Conservation (phyloP, 805 yeast species). For the Candida maris region DNA sequence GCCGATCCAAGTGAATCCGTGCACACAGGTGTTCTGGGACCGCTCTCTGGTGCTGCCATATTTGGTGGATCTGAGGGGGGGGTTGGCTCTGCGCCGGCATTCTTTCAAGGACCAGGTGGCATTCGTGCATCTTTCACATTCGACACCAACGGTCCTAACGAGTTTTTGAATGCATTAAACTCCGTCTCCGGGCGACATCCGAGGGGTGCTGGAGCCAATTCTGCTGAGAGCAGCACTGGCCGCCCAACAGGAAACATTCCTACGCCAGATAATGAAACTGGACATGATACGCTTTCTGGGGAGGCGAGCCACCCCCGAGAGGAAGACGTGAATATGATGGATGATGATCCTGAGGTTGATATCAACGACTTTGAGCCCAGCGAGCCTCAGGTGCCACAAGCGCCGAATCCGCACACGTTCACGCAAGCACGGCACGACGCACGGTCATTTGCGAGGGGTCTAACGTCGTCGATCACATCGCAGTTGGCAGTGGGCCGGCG, state of each 20-base stretch:
- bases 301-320: no score
- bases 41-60: conserved; percentile 13
- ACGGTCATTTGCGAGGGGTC: conserved; percentile 13
- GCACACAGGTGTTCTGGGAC: conserved; percentile 15
- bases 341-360: conserved; percentile 18
- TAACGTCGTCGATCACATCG: conserved; percentile 13
- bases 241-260: neutral
- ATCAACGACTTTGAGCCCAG: conserved; percentile 9
- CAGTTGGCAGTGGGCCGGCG: conserved; percentile 1
- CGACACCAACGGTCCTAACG: conserved; percentile 7
- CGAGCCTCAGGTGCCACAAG: neutral
- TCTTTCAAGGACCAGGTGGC: conserved; percentile 3
- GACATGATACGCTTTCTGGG: no score
- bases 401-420: neutral
- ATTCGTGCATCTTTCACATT: conserved; percentile 9
- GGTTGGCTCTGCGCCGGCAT: neutral
- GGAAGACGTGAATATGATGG: no score
- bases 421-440: conserved; percentile 7
- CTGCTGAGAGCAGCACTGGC: neutral
- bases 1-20: conserved; percentile 11
- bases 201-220: neutral
- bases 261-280: neutral
- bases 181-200: conserved; percentile 3
- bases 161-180: conserved; percentile 4
- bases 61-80: conserved; percentile 7